Evolutionary conservation across 1,284 basidiomycete genomes (phyloP), one percentile per base, ranked within the genome.

Genomic region (Ceratobasidium sp.): DNA sequence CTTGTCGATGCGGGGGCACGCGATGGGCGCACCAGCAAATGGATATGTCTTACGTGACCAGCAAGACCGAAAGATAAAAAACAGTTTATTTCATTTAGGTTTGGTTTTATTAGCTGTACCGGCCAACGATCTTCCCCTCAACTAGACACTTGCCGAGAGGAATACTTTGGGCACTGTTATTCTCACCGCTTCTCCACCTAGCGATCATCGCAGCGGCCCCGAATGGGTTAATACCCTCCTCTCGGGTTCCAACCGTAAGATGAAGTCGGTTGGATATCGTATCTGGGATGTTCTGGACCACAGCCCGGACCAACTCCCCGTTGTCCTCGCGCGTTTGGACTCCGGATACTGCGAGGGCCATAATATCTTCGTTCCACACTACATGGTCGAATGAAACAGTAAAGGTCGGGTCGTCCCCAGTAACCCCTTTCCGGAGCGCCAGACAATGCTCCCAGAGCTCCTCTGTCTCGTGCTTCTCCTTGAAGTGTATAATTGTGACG

Each of bases 191-290:
- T 77, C 84, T 85, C 88, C 89, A 93, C 4, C 77, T 79, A 76
- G 87, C 82, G 11, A 95, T 89, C 75, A 97, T 79, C 0, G 77
- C 81, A 80, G 85, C 90, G 11, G 90, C 93, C 84, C 98, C 95
- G 54, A 93, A 89, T 0, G 95, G 87, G 0, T 81, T 79, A 0
- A 97, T 85, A 1, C 84, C 82, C 19, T 82, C 80, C 51, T 86
- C 80, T 69, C 81, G 79, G 4, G 95, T 97, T 1, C 95, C 98
- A 3, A 99, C 90, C 0, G 98, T 99, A 75, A 99, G 88, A 81
- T 99, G 98, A 77, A 97, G 81, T 76, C 87, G 78, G 14, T 83
- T 78, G 75, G 83, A 84, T 14, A 90, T 79, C 19, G 88, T 86
- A 17, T 83, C 80, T 0, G 87, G 84, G 24, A 96, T 79, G 56